Conservation (phyloP, 306 rosid species). For the Gillenia trifoliata region DNA sequence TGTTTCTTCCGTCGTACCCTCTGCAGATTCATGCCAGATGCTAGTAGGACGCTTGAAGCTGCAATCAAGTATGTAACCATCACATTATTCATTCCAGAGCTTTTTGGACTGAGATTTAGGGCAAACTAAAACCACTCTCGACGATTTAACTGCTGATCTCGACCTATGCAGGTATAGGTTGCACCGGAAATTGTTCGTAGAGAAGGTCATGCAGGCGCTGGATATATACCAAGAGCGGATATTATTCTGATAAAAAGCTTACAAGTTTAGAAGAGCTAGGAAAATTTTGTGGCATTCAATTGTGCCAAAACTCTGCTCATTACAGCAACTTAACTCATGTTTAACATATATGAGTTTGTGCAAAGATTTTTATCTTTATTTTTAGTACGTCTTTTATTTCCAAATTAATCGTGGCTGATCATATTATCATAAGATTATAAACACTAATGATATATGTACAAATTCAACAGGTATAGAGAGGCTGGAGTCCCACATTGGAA, state of each 20-base stretch:
- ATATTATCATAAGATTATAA: too few species aligned
- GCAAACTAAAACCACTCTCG: background rate
- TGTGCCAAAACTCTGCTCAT: background rate
- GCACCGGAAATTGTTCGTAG: conserved; percentile 69
- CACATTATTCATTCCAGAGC: conserved; percentile 16
- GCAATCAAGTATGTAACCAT: conserved; percentile 55
- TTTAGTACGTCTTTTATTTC: too few species aligned
- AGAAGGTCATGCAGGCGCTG: conserved; percentile 66
- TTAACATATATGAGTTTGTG: background rate
- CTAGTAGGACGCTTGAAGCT: conserved; percentile 57
- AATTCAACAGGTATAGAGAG: too few species aligned
- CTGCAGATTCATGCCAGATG: conserved; percentile 63
- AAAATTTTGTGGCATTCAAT: background rate
- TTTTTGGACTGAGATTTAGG: background rate
- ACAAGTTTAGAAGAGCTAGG: background rate
- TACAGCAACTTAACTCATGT: background rate
- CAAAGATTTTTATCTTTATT: too few species aligned
- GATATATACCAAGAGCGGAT: conserved; percentile 72
- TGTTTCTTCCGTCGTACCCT: conserved; percentile 8
- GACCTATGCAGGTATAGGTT: conserved; percentile 65
- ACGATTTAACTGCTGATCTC: conserved; percentile 17
- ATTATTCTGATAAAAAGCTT: conserved; percentile 33
- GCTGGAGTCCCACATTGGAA: too few species aligned
- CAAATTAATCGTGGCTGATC: too few species aligned
- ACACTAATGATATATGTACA: too few species aligned